These are phyloP conservation scores for Botrytis aclada DNA, from an alignment of 2,329 filamentous ascomycete genomes.

Conservation along the genomic window DNA sequence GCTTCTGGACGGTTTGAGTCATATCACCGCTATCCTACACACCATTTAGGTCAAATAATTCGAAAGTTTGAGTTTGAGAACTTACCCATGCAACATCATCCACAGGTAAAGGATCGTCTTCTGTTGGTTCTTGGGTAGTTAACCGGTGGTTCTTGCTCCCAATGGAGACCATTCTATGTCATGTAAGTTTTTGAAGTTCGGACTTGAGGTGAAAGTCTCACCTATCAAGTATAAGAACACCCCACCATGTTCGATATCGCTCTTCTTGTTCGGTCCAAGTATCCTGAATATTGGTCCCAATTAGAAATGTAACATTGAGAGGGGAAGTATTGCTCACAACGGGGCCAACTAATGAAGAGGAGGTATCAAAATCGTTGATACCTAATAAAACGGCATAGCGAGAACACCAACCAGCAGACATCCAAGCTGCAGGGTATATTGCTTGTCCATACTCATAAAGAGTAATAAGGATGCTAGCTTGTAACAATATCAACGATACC, in stretches of 20 bases:
- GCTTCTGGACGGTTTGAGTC: constrained; percentile 31
- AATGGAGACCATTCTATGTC: constrained; percentile 33
- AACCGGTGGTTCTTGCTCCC: constrained; percentile 34
- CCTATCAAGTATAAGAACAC: constrained; percentile 46
- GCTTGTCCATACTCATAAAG: constrained; percentile 49
- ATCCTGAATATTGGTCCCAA: constrained; percentile 29
- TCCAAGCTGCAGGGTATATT: constrained; percentile 50
- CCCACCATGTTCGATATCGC: constrained; percentile 48
- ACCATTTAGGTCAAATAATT: constrained; percentile 10
- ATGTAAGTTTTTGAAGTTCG: constrained; percentile 19
- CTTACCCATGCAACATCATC: constrained; percentile 43
- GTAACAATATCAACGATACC: constrained; percentile 44
- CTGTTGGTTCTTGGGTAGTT: constrained; percentile 35
- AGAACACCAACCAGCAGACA: constrained; percentile 46
- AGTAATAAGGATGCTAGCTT: constrained; percentile 46
- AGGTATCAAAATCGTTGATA: constrained; percentile 40
- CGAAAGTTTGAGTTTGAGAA: background rate
- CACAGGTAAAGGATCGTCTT: constrained; percentile 29
- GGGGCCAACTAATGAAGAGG: constrained; percentile 40
- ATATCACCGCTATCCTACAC: constrained; percentile 41
- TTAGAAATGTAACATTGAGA: background rate
- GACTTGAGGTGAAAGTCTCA: constrained; percentile 21
- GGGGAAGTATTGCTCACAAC: constrained; percentile 32
- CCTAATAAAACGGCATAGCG: constrained; percentile 48
- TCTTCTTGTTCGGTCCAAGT: constrained; percentile 50